Conservation (phyloP, 306 rosid species). For the Cicer yamashitae region DNA sequence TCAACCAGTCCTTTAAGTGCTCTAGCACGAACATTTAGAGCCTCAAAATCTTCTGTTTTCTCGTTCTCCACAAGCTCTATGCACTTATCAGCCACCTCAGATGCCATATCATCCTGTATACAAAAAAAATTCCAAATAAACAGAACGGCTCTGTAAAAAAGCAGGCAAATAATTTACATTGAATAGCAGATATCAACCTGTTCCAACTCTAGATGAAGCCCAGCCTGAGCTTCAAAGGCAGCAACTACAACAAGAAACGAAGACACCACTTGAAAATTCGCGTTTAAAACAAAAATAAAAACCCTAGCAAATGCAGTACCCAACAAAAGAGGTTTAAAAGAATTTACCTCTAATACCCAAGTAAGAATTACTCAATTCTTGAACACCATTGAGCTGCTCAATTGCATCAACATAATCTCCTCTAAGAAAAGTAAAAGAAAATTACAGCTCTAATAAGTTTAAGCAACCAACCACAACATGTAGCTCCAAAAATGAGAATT, state of each 20-base stretch:
- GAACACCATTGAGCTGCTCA: constrained; percentile 66
- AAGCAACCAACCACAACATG: constrained; percentile 19
- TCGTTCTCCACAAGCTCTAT: constrained; percentile 54
- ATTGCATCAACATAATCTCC: constrained; percentile 70
- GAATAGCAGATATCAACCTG: constrained; percentile 57
- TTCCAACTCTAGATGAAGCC: constrained; percentile 72
- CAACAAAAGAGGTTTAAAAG: not conserved
- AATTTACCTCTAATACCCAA: constrained; percentile 70
- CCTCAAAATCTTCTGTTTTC: constrained; percentile 49
- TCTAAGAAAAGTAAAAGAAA: constrained; percentile 45
- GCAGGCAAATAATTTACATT: constrained; percentile 29
- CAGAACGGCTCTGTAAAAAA: constrained; percentile 23
- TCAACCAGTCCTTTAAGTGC: constrained; percentile 80
- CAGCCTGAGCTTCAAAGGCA: constrained; percentile 86
- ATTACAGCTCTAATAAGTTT: constrained; percentile 20
- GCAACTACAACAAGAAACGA: constrained; percentile 67
- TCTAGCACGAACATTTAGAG: constrained; percentile 59
- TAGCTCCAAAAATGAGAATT: not conserved
- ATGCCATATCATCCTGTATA: constrained; percentile 78
- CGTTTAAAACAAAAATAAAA: not conserved
- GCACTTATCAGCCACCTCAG: constrained; percentile 79
- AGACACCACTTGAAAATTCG: constrained; percentile 18
- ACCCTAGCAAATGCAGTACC: not conserved
- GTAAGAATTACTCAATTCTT: constrained; percentile 63
- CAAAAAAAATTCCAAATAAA: constrained; percentile 41